phyloP scores from a whole-genome alignment of 129 eudicot genomes.

The Helichrysum umbraculigerum region DNA sequence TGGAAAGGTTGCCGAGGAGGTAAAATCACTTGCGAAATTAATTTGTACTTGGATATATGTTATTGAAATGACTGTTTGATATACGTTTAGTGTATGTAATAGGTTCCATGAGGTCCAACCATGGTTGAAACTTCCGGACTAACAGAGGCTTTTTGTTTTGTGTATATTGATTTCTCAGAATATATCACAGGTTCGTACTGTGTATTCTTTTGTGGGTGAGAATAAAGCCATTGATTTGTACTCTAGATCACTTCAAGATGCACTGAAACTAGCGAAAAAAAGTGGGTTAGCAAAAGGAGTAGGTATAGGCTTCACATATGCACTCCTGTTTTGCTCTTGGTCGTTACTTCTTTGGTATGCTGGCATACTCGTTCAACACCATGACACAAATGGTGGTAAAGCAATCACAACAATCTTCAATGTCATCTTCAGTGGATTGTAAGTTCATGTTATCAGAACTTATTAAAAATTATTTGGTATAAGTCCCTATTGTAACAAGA shows the following conservation, averaged over 20 bases:
- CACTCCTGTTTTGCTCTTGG: slow-evolving; percentile 76
- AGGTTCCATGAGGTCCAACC: neutral
- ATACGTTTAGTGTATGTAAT: neutral
- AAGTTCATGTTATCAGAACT: slow-evolving; percentile 28
- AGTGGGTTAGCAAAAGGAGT: slow-evolving; percentile 76
- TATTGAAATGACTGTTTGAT: neutral
- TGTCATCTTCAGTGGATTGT: slow-evolving; percentile 90
- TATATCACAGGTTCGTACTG: slow-evolving; percentile 76
- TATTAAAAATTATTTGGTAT: neutral
- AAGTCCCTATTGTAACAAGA: no score
- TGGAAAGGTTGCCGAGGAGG: slow-evolving; percentile 88
- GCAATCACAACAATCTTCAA: slow-evolving; percentile 78
- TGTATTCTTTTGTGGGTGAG: slow-evolving; percentile 83
- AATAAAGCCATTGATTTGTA: slow-evolving; percentile 58
- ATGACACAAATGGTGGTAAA: slow-evolving; percentile 71
- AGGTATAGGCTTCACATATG: slow-evolving; percentile 83
- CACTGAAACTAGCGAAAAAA: slow-evolving; percentile 62
- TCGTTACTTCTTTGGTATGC: slow-evolving; percentile 94
- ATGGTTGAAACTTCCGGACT: neutral
- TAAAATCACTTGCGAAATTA: slow-evolving; percentile 18
- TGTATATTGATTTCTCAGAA: slow-evolving; percentile 41
- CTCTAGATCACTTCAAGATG: slow-evolving; percentile 64
- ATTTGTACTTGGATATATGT: neutral
- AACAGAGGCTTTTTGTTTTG: neutral
- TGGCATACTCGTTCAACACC: slow-evolving; percentile 67